These are phyloP conservation scores for Anisogramma anomala DNA, from an alignment of 2,329 filamentous ascomycete genomes.

Conservation along the genomic window DNA sequence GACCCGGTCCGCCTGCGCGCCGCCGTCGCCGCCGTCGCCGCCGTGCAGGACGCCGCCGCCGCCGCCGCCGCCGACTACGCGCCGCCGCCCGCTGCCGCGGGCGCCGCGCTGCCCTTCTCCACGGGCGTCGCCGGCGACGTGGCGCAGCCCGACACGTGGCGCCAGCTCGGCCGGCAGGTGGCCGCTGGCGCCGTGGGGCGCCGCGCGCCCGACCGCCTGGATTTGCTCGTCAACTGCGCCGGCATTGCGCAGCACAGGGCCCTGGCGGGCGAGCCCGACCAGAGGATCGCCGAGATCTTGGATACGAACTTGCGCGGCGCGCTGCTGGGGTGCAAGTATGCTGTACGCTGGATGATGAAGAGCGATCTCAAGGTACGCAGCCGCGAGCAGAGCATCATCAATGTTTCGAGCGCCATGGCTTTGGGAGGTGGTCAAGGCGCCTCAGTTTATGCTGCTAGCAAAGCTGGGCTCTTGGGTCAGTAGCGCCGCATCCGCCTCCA, in stretches of 20 bases:
- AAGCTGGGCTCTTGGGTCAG: constrained; percentile 64
- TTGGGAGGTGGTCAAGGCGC: constrained; percentile 55
- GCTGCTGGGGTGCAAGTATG: constrained; percentile 46
- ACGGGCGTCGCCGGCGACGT: constrained; percentile 16
- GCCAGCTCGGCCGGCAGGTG: no score
- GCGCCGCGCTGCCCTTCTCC: not conserved
- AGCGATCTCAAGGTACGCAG: constrained; percentile 19
- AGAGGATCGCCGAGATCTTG: constrained; percentile 46
- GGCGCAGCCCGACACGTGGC: constrained; percentile 15
- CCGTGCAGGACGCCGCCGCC: not conserved
- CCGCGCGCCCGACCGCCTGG: constrained; percentile 16
- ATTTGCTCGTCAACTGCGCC: constrained; percentile 69
- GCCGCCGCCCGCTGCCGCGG: not conserved
- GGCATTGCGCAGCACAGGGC: constrained; percentile 54
- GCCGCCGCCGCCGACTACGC: not conserved
- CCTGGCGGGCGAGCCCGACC: constrained; percentile 43
- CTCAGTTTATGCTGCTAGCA: constrained; percentile 65
- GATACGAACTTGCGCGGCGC: constrained; percentile 60
- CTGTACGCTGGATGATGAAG: constrained; percentile 34
- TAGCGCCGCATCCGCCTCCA: no score
- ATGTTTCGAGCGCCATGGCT: constrained; percentile 67
- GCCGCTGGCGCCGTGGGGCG: no score
- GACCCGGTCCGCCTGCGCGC: constrained; percentile 32
- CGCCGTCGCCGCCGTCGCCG: constrained; percentile 26
- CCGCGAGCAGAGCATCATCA: constrained; percentile 57